phyloP scores from a whole-genome alignment of 1,139 yeast genomes.

The Blastobotrys persicus region DNA sequence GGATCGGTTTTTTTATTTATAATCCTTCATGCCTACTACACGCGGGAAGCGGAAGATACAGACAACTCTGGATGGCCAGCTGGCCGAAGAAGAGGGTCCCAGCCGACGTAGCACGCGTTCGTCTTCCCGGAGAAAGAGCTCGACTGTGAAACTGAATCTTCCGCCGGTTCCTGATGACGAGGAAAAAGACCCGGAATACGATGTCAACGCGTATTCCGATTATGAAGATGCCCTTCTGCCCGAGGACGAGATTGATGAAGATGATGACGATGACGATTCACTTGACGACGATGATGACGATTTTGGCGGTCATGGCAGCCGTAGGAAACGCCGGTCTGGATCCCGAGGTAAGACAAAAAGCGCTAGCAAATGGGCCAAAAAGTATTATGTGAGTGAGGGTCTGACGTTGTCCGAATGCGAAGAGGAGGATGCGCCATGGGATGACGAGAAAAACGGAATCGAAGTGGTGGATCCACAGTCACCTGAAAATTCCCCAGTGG shows the following conservation, averaged over 20 bases:
- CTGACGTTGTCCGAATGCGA: slow-evolving; percentile 11
- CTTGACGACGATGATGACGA: slow-evolving; percentile 10
- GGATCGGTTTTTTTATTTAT: too few relatives aligned
- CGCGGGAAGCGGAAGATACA: slow-evolving; percentile 9
- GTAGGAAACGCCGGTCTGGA: background rate
- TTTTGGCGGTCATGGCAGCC: background rate
- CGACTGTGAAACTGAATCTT: slow-evolving; percentile 1
- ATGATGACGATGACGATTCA: slow-evolving; percentile 10
- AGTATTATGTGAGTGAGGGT: slow-evolving; percentile 5
- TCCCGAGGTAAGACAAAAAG: background rate
- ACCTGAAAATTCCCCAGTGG: slow-evolving; percentile 29
- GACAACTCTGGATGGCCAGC: slow-evolving; percentile 10
- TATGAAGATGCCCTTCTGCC: slow-evolving; percentile 11
- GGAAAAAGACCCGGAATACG: slow-evolving; percentile 6
- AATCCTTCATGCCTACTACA: background rate
- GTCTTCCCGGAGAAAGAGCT: slow-evolving; percentile 3
- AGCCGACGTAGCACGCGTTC: slow-evolving; percentile 1
- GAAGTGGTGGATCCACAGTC: slow-evolving; percentile 20
- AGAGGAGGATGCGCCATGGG: slow-evolving; percentile 36
- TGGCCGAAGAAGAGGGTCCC: slow-evolving; percentile 5
- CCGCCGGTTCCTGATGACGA: background rate
- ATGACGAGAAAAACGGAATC: slow-evolving; percentile 15
- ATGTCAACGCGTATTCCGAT: slow-evolving; percentile 7
- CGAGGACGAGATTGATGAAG: slow-evolving; percentile 10
- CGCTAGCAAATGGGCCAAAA: slow-evolving; percentile 8